Conservation (phyloP, 306 rosid species). For the Cucumis cinereus region DNA sequence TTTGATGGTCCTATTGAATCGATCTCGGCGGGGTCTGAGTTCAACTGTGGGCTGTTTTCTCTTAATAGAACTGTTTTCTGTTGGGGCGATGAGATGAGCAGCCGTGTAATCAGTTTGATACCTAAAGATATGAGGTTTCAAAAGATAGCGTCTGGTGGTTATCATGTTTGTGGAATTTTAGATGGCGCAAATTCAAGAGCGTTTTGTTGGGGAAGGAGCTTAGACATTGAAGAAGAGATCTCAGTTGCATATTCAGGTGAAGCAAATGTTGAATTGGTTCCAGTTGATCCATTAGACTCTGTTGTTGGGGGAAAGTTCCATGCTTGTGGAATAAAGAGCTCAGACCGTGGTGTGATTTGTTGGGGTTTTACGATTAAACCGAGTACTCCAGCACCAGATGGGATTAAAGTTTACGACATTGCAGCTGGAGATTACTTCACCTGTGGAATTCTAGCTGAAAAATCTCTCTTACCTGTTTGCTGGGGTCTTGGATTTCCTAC, state of each 20-base stretch:
- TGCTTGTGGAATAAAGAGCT: constrained; percentile 81
- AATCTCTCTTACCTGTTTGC: constrained; percentile 66
- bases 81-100: constrained; percentile 79
- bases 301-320: constrained; percentile 89
- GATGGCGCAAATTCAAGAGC: constrained; percentile 49
- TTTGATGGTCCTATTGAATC: constrained; percentile 70
- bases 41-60: constrained; percentile 75
- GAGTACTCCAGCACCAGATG: constrained; percentile 56
- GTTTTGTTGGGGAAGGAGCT: constrained; percentile 85
- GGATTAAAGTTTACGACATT: constrained; percentile 45
- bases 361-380: constrained; percentile 67
- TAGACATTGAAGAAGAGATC: constrained; percentile 56
- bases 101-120: constrained; percentile 42
- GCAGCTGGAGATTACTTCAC: constrained; percentile 86
- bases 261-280: constrained; percentile 61
- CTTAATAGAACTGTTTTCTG: constrained; percentile 76
- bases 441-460: constrained; percentile 65
- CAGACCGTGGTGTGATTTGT: constrained; percentile 61
- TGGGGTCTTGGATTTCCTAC: constrained; percentile 88
- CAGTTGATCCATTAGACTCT: constrained; percentile 56
- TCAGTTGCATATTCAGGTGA: constrained; percentile 34
- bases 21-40: constrained; percentile 76
- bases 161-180: constrained; percentile 78
- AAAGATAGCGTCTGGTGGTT: constrained; percentile 69
- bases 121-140: constrained; percentile 49